A percentile compares a stretch with the other conserved stretches of the same genome.
Evolutionary conservation across 768 basidiomycete genomes (phyloP).

Genomic region (Rhizopogon roseolus): DNA sequence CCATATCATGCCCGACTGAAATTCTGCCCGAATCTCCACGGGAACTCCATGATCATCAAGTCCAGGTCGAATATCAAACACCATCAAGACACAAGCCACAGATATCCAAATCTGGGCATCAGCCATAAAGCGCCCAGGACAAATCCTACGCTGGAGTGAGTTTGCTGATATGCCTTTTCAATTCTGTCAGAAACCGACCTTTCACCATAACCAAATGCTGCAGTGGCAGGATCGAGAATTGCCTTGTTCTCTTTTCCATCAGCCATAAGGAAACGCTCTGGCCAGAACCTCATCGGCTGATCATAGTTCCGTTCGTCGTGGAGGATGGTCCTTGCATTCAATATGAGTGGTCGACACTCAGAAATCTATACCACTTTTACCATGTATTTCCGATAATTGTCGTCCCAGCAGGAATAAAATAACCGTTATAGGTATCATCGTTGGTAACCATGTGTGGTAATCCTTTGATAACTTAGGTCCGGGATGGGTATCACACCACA

Average conservation of each 20-base stretch:
- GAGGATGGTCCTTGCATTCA: conserved; percentile 29
- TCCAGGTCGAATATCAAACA: conserved; percentile 20
- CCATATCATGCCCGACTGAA: conserved; percentile 27
- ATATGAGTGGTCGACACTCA: background rate
- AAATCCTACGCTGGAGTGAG: conserved; percentile 19
- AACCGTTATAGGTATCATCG: conserved; percentile 26
- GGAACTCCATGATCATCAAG: conserved; percentile 14
- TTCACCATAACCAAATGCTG: conserved; percentile 33
- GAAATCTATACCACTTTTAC: conserved; percentile 18
- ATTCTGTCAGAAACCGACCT: conserved; percentile 14
- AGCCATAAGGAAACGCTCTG: conserved; percentile 33
- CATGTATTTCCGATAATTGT: conserved; percentile 59
- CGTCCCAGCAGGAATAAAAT: conserved; percentile 33
- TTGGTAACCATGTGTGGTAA: conserved; percentile 29
- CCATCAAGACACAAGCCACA: conserved; percentile 24
- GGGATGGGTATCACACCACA: conserved; percentile 4
- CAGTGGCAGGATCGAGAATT: conserved; percentile 23
- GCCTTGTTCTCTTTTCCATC: conserved; percentile 31
- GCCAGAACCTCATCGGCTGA: conserved; percentile 30
- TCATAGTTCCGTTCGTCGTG: conserved; percentile 31
- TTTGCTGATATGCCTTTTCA: background rate
- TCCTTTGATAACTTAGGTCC: conserved; percentile 11
- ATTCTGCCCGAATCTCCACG: conserved; percentile 16
- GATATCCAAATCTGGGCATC: conserved; percentile 34
- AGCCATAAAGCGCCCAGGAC: conserved; percentile 42